Base-by-base conservation (phyloP, 2,329 filamentous ascomycete species). In the Calonectria hongkongensis region DNA sequence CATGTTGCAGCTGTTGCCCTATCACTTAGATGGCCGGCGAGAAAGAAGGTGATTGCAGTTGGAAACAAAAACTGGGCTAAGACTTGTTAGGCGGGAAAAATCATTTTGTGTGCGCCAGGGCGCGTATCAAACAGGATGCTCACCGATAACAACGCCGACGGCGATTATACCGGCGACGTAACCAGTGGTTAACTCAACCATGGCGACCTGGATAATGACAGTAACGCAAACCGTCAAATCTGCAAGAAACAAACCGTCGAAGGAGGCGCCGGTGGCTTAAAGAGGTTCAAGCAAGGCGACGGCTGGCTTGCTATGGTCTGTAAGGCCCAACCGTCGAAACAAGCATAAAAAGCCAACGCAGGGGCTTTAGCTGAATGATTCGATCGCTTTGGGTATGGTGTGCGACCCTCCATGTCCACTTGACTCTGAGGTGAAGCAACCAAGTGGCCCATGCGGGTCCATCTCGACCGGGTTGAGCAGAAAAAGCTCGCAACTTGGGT, bases 1-100 rank as follows among this genome's bases (percentile, higher is more conserved):
- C 84, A 85, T 62, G 84, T 86, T 13, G 81, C 80, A 4, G 81
- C 82, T 1, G 82, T 82, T 62, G 86, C 83, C 13, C 79, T 79
- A 43, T 86, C 82, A 12, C 76, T 76, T 6, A 87, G 72, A 9
- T 84, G 73, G 0, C 82, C 83, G 6, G 83, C 81, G 2, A 87
- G 74, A 16, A 85, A 80, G 21, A 84, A 76, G 0, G 82, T 81
- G 7, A 86, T 74, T 18, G 81, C 81, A 58, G 82, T 82, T 3
- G 85, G 83, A 45, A 82, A 77, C 41, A 83, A 78, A 51, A 85
- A 74, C 72, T 83, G 83, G n/a, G 85, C 84, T 85, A 73, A 2
- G 15, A 16, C 1, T 6, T 15, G 48, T 66, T 27, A 60, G 43
- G 39, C 7, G 41, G 48, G 39, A 10, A 25, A 33, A 25, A 16